phyloP scores from a whole-genome alignment of 352 stramenopile genomes.

The Thalassiosira allenii region DNA sequence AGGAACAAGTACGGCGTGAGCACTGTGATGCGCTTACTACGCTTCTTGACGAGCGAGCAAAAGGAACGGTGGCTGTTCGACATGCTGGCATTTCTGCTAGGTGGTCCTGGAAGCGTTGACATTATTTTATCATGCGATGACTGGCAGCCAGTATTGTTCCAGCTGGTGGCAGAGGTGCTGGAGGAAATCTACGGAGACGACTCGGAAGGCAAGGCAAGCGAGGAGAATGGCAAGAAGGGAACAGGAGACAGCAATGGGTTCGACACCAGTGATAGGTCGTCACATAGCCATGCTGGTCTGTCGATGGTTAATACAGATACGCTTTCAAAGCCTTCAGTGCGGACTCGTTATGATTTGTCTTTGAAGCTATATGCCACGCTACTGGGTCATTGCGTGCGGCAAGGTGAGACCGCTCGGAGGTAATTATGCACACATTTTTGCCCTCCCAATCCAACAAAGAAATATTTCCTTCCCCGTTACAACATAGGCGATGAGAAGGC shows the following conservation, averaged over 20 bases:
- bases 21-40: conserved; percentile 76
- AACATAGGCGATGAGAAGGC: conserved; percentile 66
- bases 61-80: conserved; percentile 81
- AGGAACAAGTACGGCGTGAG: conserved; percentile 62
- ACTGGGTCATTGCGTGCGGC: conserved; percentile 75
- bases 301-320: conserved; percentile 40
- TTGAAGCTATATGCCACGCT: conserved; percentile 84
- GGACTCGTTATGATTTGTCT: conserved; percentile 74
- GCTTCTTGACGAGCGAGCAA: conserved; percentile 71
- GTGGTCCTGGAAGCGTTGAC: conserved; percentile 56
- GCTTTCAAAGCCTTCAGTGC: conserved; percentile 62
- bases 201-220: neutral
- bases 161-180: conserved; percentile 80
- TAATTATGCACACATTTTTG: too few species aligned
- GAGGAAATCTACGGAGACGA: conserved; percentile 76
- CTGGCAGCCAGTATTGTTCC: conserved; percentile 85
- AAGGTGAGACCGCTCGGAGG: too few species aligned
- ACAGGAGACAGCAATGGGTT: too few species aligned
- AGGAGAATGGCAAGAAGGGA: conserved; percentile 1
- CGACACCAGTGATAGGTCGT: too few species aligned
- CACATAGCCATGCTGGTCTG: neutral
- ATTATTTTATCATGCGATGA: conserved; percentile 73
- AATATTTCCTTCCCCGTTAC: too few species aligned
- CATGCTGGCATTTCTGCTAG: conserved; percentile 66
- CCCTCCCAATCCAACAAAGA: too few species aligned